Conservation (phyloP, 2,329 filamentous ascomycete genomes). For the Cladosporium sp. region DNA sequence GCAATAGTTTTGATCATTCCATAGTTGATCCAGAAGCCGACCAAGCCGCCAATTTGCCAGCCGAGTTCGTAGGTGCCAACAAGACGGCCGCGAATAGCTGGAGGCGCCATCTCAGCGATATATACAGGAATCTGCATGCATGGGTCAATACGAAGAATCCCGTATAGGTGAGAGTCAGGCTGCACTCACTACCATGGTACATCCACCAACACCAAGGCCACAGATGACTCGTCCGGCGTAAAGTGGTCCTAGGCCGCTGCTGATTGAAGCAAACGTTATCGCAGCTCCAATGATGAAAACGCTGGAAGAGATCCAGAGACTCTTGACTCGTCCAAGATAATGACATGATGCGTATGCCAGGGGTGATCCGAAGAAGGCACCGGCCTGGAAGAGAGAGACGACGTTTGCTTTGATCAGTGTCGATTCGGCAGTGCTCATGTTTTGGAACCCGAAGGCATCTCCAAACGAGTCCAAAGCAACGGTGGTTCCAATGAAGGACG, state of each 20-base stretch:
- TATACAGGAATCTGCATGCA: constrained; percentile 59
- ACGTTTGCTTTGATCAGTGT: constrained; percentile 50
- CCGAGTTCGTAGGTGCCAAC: constrained; percentile 17
- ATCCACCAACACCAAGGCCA: constrained; percentile 50
- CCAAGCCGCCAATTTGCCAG: constrained; percentile 20
- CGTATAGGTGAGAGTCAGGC: too few species aligned
- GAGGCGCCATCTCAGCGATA: constrained; percentile 55
- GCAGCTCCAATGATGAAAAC: constrained; percentile 65
- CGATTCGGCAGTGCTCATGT: constrained; percentile 1
- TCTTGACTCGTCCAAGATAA: constrained; percentile 62
- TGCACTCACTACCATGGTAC: constrained; percentile 44
- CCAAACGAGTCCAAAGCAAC: constrained; percentile 64
- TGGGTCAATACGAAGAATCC: constrained; percentile 30
- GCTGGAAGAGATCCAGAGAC: constrained; percentile 54
- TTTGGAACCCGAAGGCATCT: constrained; percentile 59
- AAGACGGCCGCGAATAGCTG: constrained; percentile 50
- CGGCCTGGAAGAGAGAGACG: constrained; percentile 64
- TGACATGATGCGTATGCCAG: constrained; percentile 46
- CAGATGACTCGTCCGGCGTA: constrained; percentile 50
- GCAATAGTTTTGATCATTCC: constrained; percentile 22
- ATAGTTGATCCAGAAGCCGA: constrained; percentile 31
- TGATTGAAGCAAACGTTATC: constrained; percentile 52
- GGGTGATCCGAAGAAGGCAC: constrained; percentile 62
- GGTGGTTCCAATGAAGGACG: constrained; percentile 71
- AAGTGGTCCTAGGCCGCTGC: constrained; percentile 46